These are phyloP conservation scores for Scheffersomyces segobiensis DNA, from an alignment of 1,139 yeast species.

Conservation along the genomic window DNA sequence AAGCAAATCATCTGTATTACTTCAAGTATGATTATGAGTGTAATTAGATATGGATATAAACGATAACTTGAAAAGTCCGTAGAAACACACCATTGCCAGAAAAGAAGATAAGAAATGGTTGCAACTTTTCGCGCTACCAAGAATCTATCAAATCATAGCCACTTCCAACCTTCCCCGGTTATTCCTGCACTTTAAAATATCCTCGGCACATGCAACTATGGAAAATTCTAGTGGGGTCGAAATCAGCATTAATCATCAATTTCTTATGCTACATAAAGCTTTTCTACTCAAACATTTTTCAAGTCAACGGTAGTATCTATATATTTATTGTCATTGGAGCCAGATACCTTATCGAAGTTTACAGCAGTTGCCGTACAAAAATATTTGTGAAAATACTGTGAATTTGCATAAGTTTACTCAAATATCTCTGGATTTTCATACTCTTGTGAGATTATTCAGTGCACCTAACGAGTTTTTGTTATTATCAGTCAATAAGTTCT, in stretches of 20 bases:
- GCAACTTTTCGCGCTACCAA: background rate
- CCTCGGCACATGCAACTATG: background rate
- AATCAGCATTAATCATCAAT: background rate
- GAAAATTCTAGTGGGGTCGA: background rate
- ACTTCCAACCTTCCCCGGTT: background rate
- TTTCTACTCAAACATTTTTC: background rate
- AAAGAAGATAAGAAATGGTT: background rate
- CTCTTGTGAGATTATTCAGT: background rate
- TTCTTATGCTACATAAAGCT: background rate
- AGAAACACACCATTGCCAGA: background rate
- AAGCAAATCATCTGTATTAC: background rate
- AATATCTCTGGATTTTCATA: background rate
- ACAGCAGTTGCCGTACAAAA: background rate
- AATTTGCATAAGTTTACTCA: background rate
- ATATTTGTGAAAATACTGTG: background rate
- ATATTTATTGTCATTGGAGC: background rate
- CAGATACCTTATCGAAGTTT: background rate
- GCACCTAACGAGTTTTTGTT: background rate
- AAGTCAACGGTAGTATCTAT: background rate
- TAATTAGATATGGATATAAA: too few species aligned
- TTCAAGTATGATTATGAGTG: too few species aligned
- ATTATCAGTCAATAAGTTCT: background rate
- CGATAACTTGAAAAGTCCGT: background rate
- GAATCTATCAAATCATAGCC: background rate
- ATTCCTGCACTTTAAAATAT: background rate